Evolutionary conservation across 1,139 yeast genomes (phyloP).

Genomic region (Candida sanyaensis): DNA sequence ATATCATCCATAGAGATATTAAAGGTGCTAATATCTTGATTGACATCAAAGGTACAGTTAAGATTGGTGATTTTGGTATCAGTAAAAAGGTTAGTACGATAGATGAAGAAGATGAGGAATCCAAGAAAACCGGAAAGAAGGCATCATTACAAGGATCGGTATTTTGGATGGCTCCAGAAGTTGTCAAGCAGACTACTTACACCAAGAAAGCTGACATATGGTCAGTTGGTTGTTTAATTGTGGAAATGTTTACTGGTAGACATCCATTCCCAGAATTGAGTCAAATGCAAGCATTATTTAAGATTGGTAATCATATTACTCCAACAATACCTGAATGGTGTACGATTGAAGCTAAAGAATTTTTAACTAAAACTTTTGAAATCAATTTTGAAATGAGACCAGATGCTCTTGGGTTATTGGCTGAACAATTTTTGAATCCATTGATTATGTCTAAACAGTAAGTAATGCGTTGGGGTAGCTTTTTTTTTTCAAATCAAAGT

Average conservation of each 20-base stretch:
- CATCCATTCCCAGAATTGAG: conserved; percentile 92
- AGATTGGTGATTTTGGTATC: conserved; percentile 93
- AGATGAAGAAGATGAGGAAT: conserved; percentile 24
- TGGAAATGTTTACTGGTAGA: conserved; percentile 93
- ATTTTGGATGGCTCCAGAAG: conserved; percentile 99
- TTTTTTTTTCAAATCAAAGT: no score
- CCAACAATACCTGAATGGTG: conserved; percentile 84
- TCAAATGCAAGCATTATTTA: conserved; percentile 95
- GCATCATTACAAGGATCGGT: conserved; percentile 93
- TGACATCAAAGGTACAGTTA: conserved; percentile 87
- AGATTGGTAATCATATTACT: conserved; percentile 77
- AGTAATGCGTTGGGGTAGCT: not conserved
- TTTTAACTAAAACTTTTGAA: conserved; percentile 68
- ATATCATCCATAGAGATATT: conserved; percentile 87
- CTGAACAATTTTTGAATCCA: conserved; percentile 60
- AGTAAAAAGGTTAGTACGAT: conserved; percentile 65
- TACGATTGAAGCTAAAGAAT: conserved; percentile 67
- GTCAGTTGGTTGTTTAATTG: conserved; percentile 90
- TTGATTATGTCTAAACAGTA: conserved; percentile 44
- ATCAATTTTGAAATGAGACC: conserved; percentile 75
- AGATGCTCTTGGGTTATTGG: conserved; percentile 66
- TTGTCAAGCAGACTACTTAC: conserved; percentile 85
- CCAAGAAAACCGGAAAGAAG: conserved; percentile 50
- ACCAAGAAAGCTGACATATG: conserved; percentile 92
- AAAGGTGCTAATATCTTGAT: conserved; percentile 92